Evolutionary conservation across 2,329 filamentous ascomycete genomes (phyloP).

Genomic region (Cordyceps tenuipes): DNA sequence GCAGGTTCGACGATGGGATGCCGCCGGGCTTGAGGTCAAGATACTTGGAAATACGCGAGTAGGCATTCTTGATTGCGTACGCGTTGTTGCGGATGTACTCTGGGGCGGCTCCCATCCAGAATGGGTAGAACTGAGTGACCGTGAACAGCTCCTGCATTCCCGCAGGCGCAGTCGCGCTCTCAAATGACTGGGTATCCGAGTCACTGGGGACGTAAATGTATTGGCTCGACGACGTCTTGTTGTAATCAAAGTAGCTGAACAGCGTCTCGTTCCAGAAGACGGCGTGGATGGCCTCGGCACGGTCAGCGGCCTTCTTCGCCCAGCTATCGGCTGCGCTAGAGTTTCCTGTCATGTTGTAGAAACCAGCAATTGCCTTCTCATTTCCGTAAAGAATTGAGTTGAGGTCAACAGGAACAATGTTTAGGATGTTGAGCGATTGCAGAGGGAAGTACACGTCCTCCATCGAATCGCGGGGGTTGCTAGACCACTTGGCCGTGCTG

Average conservation of each 20-base stretch:
- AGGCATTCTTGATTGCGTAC: conserved; percentile 46
- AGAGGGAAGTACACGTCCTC: conserved; percentile 57
- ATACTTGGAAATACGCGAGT: conserved; percentile 42
- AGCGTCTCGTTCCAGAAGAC: conserved; percentile 58
- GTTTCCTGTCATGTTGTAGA: conserved; percentile 45
- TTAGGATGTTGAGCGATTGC: conserved; percentile 50
- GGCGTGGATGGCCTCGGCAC: conserved; percentile 53
- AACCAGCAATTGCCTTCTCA: conserved; percentile 49
- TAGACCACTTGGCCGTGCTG: conserved; percentile 44
- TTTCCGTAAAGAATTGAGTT: conserved; percentile 62
- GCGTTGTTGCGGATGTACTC: conserved; percentile 49
- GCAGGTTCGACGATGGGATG: conserved; percentile 53
- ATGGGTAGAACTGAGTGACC: conserved; percentile 56
- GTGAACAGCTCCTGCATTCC: conserved; percentile 51
- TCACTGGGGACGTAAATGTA: conserved; percentile 46
- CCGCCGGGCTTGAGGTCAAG: conserved; percentile 46
- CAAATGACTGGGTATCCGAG: conserved; percentile 26
- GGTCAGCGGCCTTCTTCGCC: conserved; percentile 38
- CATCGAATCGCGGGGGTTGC: conserved; percentile 48
- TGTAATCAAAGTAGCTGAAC: conserved; percentile 61
- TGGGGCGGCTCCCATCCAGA: conserved; percentile 60
- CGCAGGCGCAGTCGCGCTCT: conserved; percentile 36
- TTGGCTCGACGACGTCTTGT: conserved; percentile 49
- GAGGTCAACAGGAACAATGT: conserved; percentile 55
- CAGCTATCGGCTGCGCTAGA: conserved; percentile 40